These are phyloP conservation scores for Malassezia sympodialis DNA, from an alignment of 1,284 basidiomycete genomes.

Conservation along the genomic window DNA sequence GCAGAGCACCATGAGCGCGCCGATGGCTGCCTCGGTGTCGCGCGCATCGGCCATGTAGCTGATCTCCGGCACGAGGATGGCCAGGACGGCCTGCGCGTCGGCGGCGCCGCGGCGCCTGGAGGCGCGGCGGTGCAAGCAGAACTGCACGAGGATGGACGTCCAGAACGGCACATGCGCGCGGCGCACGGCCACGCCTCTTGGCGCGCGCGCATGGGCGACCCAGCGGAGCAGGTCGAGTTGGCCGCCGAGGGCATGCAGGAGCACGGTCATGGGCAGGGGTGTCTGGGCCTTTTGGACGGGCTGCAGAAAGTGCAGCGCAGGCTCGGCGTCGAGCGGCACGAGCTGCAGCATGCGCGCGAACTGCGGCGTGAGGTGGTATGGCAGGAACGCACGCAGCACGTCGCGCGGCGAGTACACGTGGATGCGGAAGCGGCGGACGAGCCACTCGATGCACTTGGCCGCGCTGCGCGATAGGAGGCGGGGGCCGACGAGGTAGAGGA, in stretches of 20 bases:
- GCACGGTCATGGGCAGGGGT: conserved; percentile 32
- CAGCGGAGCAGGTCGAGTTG: conserved; percentile 60
- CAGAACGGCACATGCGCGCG: conserved; percentile 75
- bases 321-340: conserved; percentile 53
- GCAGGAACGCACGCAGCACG: conserved; percentile 73
- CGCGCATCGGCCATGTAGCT: conserved; percentile 23
- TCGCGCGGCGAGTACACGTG: conserved; percentile 82
- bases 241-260: conserved; percentile 30
- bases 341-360: conserved; percentile 83
- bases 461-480: conserved; percentile 72
- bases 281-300: conserved; percentile 32
- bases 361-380: conserved; percentile 88
- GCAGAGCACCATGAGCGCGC: conserved; percentile 37
- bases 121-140: conserved; percentile 47
- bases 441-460: conserved; percentile 87
- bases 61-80: conserved; percentile 47
- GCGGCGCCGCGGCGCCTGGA: conserved; percentile 49
- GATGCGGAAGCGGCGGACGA: conserved; percentile 84
- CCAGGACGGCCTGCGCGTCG: conserved; percentile 35
- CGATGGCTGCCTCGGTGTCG: conserved; percentile 29
- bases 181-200: conserved; percentile 52
- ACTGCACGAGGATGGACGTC: conserved; percentile 68
- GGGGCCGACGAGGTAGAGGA: conserved; percentile 64
- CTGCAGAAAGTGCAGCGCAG: conserved; percentile 31
- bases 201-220: conserved; percentile 60